phyloP scores from a whole-genome alignment of 345 rosid species.

The Citrus medica region DNA sequence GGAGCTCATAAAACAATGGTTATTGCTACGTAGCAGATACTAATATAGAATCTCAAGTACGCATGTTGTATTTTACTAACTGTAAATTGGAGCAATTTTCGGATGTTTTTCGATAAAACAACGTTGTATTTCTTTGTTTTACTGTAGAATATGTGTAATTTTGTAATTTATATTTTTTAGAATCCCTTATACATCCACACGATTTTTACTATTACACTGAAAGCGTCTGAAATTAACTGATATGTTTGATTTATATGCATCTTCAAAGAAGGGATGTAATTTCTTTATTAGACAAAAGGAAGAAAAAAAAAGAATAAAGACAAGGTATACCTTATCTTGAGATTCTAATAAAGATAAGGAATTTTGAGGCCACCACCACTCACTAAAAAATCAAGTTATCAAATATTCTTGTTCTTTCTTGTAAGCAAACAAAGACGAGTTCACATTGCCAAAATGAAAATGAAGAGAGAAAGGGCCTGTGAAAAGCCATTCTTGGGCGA shows the following conservation, averaged over 20 bases:
- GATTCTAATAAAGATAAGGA: conserved; percentile 12
- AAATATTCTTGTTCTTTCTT: conserved; percentile 36
- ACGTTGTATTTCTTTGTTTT: too few species aligned
- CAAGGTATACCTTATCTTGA: conserved; percentile 4
- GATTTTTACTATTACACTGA: neutral
- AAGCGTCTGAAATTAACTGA: too few species aligned
- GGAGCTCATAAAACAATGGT: conserved; percentile 8
- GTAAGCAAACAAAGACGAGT: conserved; percentile 18
- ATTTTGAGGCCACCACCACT: conserved; percentile 15
- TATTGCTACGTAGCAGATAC: neutral
- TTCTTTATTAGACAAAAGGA: neutral
- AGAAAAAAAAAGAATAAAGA: neutral
- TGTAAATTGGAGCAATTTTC: too few species aligned
- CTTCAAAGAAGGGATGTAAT: neutral
- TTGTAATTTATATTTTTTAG: too few species aligned
- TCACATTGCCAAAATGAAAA: conserved; percentile 20
- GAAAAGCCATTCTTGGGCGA: conserved; percentile 13
- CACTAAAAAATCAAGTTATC: neutral
- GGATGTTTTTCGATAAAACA: too few species aligned
- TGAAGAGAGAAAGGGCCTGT: conserved; percentile 2
- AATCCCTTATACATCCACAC: too few species aligned
- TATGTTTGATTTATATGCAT: neutral
- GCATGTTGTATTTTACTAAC: too few species aligned
- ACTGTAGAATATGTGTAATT: too few species aligned
- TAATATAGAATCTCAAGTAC: too few species aligned